Evolutionary conservation across 2,329 filamentous ascomycete genomes (phyloP), one percentile per base, ranked within the genome.

Genomic region (Colletotrichum liriopes): DNA sequence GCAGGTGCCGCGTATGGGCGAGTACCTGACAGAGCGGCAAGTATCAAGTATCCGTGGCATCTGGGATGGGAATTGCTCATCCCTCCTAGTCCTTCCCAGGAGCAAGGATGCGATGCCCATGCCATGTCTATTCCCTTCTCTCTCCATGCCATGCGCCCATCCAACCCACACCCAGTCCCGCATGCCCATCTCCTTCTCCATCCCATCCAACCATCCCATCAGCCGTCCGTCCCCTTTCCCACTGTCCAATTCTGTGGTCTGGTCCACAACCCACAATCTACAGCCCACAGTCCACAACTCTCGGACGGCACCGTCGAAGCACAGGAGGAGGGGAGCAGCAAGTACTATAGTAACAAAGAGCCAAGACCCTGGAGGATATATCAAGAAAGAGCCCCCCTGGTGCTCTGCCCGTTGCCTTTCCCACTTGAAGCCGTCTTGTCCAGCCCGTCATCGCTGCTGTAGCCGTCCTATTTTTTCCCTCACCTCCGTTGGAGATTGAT

Each of bases 321-420:
- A 43, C 43, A 29, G 20, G 32, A 47, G 55, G 32, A 63, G 39
- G 45, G 41, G 23, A 56, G 23, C 26, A 64, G 41, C 47, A 63
- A 49, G 43, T 26, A 26, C 23, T 26, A 26, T 26, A 26, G 23
- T 32, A 49, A 32, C 20, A 51, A 52, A 71, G 56, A 64, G 65
- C 69, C 52, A 69, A 69, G 69, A 68, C 65, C 20, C 32, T 60
- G 29, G 39, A 66, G 65, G 64, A 64, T 72, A 72, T 72, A 68
- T 59, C 65, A 72, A 72, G 69, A 72, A 64, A 69, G 69, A 72
- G 65, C 63, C 68, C 69, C 69, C 69, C 65, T 55, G 65, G 35
- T 63, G 59, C 65, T 37, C 16, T 64, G 39, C 37, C 29, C 18
- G 39, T 32, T n/a, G 32, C 4, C 37, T 58, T 32, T 51, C 32